Evolutionary conservation across 2,329 filamentous ascomycete genomes (phyloP).

Genomic region (Cercospora sesami): DNA sequence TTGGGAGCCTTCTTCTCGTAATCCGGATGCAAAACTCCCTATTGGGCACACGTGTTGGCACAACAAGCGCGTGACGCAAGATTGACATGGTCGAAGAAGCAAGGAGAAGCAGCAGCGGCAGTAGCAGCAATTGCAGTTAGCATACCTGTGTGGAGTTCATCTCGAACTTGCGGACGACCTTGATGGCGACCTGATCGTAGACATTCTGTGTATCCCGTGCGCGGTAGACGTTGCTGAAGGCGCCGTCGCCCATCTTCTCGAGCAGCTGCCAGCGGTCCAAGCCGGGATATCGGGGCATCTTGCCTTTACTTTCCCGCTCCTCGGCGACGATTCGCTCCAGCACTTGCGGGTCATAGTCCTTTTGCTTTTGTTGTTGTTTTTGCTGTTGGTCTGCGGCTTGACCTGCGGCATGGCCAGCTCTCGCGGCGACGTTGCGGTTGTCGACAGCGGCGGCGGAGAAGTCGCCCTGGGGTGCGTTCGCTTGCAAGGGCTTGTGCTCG

Average conservation of each 20-base stretch:
- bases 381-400: conserved; percentile 64
- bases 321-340: conserved; percentile 86
- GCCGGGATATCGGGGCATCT: conserved; percentile 82
- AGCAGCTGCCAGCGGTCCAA: conserved; percentile 81
- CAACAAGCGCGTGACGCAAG: background rate
- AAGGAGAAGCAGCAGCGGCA: conserved; percentile 17
- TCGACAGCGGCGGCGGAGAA: conserved; percentile 64
- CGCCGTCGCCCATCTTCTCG: conserved; percentile 98
- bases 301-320: conserved; percentile 81
- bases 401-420: conserved; percentile 65
- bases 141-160: conserved; percentile 99
- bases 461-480: conserved; percentile 52
- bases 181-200: conserved; percentile 85
- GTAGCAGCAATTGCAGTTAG: conserved; percentile 35
- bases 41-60: conserved; percentile 34
- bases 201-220: conserved; percentile 73
- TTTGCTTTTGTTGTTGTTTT: conserved; percentile 49
- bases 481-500: conserved; percentile 55
- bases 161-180: conserved; percentile 97
- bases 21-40: conserved; percentile 81
- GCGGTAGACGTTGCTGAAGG: conserved; percentile 97
- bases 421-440: conserved; percentile 65
- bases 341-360: conserved; percentile 62
- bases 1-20: conserved; percentile 84
- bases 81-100: conserved; percentile 19